Evolutionary conservation across 345 rosid genomes (phyloP), one percentile per base, ranked within the genome.

Genomic region (Eucalyptus curtisii): DNA sequence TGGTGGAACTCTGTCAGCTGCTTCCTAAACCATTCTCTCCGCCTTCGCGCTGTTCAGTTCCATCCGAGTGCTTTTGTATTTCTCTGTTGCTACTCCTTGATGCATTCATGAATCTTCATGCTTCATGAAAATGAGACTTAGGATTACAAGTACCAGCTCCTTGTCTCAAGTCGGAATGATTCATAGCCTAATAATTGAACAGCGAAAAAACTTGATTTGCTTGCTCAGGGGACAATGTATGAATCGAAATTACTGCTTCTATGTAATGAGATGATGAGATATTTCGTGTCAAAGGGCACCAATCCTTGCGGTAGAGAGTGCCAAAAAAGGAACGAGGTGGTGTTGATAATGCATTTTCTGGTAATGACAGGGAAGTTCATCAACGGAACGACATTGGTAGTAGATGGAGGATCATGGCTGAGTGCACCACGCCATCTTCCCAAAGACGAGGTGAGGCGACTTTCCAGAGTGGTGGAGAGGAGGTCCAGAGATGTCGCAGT

Each of bases 401-500:
- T 97, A 5, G 96, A 97, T 90, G 94, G 95, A 49, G 98, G 98
- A 88, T 89, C 88, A 5, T 94, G 95, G 97, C 95, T 97, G 87
- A 91, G 94, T 92, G 87, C 50, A 85, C 96, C 96, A 2, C 96
- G 94, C 13, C 84, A 50, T 88, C 47, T 95, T 24, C 94, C 96
- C 2, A 97, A 92, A 91, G 98, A 95, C 17, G 96, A 92, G 37
- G 97, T 97, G 89, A 93, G 89, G 91, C 90, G 92, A 89, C 90
- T 94, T 86, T 94, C 98, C 33, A 91, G 97, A 88, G 91, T 88
- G 3, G 95, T 93, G 68, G 99, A 96, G 92, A 96, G 85, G 91
- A 93, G 92, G 90, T 95, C 98, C 44, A 95, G 95, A 89, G 90
- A 89, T 64, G 91, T 92, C 53, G 96, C 95, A 84, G 86, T 94